Conservation (phyloP, 2,329 filamentous ascomycete genomes). For the Thelonectria olida region DNA sequence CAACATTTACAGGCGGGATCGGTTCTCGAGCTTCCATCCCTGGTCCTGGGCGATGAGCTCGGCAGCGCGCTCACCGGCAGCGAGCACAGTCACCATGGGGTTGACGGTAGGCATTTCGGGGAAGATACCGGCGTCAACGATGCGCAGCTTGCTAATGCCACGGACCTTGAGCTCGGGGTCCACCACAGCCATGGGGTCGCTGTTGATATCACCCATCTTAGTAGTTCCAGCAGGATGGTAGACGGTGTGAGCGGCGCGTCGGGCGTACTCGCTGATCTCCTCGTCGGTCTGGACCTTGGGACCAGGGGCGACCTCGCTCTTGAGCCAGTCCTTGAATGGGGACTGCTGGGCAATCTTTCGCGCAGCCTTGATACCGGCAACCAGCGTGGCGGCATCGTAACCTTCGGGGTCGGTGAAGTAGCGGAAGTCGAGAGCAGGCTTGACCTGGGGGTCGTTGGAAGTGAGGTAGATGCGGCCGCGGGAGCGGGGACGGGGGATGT, state of each 20-base stretch:
- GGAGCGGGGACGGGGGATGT: slow-evolving; percentile 85
- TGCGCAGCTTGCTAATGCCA: slow-evolving; percentile 77
- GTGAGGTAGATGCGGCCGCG: slow-evolving; percentile 82
- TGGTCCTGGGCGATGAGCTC: slow-evolving; percentile 81
- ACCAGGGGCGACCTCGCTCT: slow-evolving; percentile 82
- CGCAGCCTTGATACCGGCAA: slow-evolving; percentile 80
- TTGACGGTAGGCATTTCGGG: slow-evolving; percentile 88
- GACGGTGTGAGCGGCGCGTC: slow-evolving; percentile 84
- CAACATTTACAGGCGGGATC: slow-evolving; percentile 43
- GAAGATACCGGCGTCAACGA: slow-evolving; percentile 89
- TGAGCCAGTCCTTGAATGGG: slow-evolving; percentile 85
- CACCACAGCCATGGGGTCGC: slow-evolving; percentile 81
- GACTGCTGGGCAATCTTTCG: slow-evolving; percentile 78
- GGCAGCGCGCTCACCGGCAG: slow-evolving; percentile 83
- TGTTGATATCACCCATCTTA: slow-evolving; percentile 82
- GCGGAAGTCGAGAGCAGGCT: slow-evolving; percentile 86
- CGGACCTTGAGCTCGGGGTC: slow-evolving; percentile 76
- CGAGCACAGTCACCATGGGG: slow-evolving; percentile 89
- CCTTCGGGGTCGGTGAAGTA: slow-evolving; percentile 90
- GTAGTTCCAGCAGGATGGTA: slow-evolving; percentile 92
- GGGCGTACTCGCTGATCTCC: slow-evolving; percentile 82
- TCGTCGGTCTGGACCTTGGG: slow-evolving; percentile 79
- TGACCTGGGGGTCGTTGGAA: slow-evolving; percentile 77
- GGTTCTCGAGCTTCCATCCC: slow-evolving; percentile 52
- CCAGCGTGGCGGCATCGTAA: slow-evolving; percentile 84